Conservation (phyloP, 2,329 filamentous ascomycete species). For the Plenodomus lindquistii region DNA sequence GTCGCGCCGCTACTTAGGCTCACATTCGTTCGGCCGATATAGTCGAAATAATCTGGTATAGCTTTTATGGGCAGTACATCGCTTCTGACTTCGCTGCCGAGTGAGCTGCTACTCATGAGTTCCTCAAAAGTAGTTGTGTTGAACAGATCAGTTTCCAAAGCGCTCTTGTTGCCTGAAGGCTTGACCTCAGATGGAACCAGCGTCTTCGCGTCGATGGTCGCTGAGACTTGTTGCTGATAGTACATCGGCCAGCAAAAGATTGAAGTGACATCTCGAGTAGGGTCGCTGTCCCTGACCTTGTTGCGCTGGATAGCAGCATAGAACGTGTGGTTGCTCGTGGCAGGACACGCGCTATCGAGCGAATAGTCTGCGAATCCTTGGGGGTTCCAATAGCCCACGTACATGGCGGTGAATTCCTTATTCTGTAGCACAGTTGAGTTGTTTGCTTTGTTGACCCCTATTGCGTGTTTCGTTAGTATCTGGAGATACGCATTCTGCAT, state of each 20-base stretch:
- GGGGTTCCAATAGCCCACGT: slow-evolving; percentile 50
- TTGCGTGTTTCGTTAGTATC: too few species aligned
- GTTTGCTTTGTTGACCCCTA: not conserved
- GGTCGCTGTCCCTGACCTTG: slow-evolving; percentile 14
- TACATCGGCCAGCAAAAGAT: slow-evolving; percentile 44
- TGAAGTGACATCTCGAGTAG: slow-evolving; percentile 18
- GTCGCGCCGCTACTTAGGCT: slow-evolving; percentile 5
- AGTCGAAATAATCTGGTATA: slow-evolving; percentile 15
- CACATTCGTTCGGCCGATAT: slow-evolving; percentile 10
- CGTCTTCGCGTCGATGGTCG: slow-evolving; percentile 38
- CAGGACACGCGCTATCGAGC: slow-evolving; percentile 36
- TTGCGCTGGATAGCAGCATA: slow-evolving; percentile 4
- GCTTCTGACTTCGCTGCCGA: not conserved
- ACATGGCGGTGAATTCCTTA: slow-evolving; percentile 41
- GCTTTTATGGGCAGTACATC: slow-evolving; percentile 10
- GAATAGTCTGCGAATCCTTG: slow-evolving; percentile 40
- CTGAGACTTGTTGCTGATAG: slow-evolving; percentile 50
- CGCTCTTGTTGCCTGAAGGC: slow-evolving; percentile 24
- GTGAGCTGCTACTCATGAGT: slow-evolving; percentile 12
- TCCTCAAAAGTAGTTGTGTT: slow-evolving; percentile 48
- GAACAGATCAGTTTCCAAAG: slow-evolving; percentile 33
- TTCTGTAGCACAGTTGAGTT: not conserved
- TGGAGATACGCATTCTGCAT: slow-evolving; percentile 38
- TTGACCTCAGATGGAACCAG: slow-evolving; percentile 8
- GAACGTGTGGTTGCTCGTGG: slow-evolving; percentile 38